Evolutionary conservation across 2,329 filamentous ascomycete genomes (phyloP), one percentile per base, ranked within the genome.

Genomic region (Venturia effusa): DNA sequence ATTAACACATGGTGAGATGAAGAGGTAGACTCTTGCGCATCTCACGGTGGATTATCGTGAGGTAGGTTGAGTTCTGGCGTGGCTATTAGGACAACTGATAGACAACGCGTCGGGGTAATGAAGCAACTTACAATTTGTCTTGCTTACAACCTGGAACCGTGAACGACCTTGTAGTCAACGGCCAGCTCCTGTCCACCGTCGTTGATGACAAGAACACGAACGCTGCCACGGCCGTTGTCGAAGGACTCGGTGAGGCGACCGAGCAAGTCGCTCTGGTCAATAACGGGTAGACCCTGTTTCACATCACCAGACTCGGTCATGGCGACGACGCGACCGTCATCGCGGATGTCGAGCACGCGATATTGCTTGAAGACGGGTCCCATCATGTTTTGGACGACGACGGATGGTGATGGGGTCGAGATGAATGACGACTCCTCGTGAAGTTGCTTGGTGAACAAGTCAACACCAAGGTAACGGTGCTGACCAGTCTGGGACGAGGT

Each of bases 331-430:
- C 80, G 79, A 74, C 84, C 83, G 72, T 87, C 92, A 70, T 96
- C 90, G 78, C 92, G 88, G 78, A 99, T 88, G 83, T 99, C 94
- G 67, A 99, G 88, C 76, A 99, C 93, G 75, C 94, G 92, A 88
- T 99, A 99, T 85, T 97, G 94, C 91, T 97, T 97, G 91, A 97
- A 97, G 82, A 97, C 87, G 68, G 94, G 94, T 72, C 93, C 94
- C 70, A 96, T 89, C 92, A 99, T 97, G 82, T 93, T 97, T 88
- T 99, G 94, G 74, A 99, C 93, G 68, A 97, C 87, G 67, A 99
- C 94, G 71, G 90, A 96, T 71, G 93, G 93, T 70, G 89, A 90
- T 69, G 94, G 94, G 88, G 96, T 95, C 80, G 90, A 92, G 81
- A 97, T 87, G 82, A 96, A 97, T 73, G 89, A 93, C 65, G 91